These are phyloP conservation scores for Tagetes patula DNA, from an alignment of 129 eudicot genomes.

Conservation along the genomic window DNA sequence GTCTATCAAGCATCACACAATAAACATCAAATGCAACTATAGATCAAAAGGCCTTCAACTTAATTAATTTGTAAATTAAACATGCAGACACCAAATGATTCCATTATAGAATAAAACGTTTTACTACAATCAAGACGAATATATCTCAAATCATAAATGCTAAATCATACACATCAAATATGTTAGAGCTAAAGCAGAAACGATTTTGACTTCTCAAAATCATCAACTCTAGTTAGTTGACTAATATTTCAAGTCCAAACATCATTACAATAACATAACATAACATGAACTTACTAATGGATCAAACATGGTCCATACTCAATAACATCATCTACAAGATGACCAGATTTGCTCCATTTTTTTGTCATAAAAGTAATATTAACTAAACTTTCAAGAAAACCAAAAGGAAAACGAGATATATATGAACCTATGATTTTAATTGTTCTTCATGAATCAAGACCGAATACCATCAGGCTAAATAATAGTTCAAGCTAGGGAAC, in stretches of 20 bases:
- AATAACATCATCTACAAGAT: conserved; percentile 32
- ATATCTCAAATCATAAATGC: neutral
- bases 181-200: neutral
- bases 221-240: neutral
- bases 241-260: conserved; percentile 5
- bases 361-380: conserved; percentile 14
- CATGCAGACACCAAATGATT: too few relatives aligned
- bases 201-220: neutral
- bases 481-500: neutral
- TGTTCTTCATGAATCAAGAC: conserved; percentile 3
- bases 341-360: conserved; percentile 80
- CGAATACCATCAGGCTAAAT: neutral
- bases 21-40: too few relatives aligned
- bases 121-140: neutral
- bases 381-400: conserved; percentile 3
- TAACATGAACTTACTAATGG: conserved; percentile 43
- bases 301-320: conserved; percentile 72
- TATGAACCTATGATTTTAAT: neutral
- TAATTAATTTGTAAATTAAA: too few relatives aligned
- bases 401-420: conserved; percentile 1
- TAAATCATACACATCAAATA: neutral
- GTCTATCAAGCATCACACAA: too few relatives aligned
- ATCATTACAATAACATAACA: conserved; percentile 9
- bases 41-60: too few relatives aligned
- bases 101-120: too few relatives aligned